Conservation (phyloP, 1,284 basidiomycete species). For the Gomphus bonarii region DNA sequence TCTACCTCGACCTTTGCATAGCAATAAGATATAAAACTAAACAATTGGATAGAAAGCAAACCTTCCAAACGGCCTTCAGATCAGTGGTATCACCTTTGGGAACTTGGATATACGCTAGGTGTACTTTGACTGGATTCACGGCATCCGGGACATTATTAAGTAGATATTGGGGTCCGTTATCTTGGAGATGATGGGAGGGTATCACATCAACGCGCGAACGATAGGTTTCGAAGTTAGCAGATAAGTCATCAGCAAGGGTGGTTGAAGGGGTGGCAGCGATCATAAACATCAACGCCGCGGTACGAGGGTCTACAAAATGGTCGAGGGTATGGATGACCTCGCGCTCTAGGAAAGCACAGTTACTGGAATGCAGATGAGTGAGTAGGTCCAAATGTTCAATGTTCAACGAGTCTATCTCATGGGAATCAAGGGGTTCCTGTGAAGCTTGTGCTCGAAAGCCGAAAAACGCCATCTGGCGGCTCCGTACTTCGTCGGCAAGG, state of each 20-base stretch:
- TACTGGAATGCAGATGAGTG: slow-evolving; percentile 37
- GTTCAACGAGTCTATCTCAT: slow-evolving; percentile 15
- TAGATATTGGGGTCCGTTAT: slow-evolving; percentile 26
- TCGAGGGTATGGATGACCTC: slow-evolving; percentile 23
- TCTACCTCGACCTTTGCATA: slow-evolving; percentile 63
- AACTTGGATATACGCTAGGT: slow-evolving; percentile 63
- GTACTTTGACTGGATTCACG: slow-evolving; percentile 63
- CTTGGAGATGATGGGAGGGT: slow-evolving; percentile 38
- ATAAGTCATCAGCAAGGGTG: slow-evolving; percentile 38
- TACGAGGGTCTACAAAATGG: slow-evolving; percentile 31
- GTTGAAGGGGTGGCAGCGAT: slow-evolving; percentile 56
- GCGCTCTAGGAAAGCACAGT: slow-evolving; percentile 40
- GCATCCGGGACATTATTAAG: slow-evolving; percentile 51
- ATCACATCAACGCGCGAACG: slow-evolving; percentile 19
- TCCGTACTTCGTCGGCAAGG: slow-evolving; percentile 30
- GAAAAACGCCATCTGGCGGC: slow-evolving; percentile 14
- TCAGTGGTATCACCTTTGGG: slow-evolving; percentile 41
- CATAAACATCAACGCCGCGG: slow-evolving; percentile 69
- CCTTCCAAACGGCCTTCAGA: slow-evolving; percentile 64
- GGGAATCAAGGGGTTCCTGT: slow-evolving; percentile 4
- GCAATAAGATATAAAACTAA: neutral
- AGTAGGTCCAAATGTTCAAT: slow-evolving; percentile 26
- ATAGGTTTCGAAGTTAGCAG: slow-evolving; percentile 39
- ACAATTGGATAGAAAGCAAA: slow-evolving; percentile 20
- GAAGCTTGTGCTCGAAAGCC: neutral